Evolutionary conservation across 805 yeast species (phyloP).

Genomic region (Candida arabinofermentans): DNA sequence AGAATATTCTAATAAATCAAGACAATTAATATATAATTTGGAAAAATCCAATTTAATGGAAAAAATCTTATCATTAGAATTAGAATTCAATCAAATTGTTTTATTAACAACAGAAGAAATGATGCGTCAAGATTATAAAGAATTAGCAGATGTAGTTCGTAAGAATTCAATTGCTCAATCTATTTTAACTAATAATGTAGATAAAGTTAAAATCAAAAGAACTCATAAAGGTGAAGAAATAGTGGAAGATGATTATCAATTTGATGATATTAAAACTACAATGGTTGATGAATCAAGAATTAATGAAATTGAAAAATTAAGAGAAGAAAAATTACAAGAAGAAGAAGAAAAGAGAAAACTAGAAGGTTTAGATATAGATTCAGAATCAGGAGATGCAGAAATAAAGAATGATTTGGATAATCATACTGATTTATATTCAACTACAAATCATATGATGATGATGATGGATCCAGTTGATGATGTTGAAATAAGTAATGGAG

Average conservation of each 20-base stretch:
- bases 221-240: constrained; percentile 88
- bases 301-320: constrained; percentile 24
- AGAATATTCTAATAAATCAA: constrained; percentile 62
- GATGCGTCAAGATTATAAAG: constrained; percentile 64
- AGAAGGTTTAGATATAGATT: background rate
- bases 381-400: background rate
- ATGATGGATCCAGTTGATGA: constrained; percentile 6
- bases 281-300: constrained; percentile 21
- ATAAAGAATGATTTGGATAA: constrained; percentile 2
- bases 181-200: constrained; percentile 45
- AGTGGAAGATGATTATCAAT: constrained; percentile 50
- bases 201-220: constrained; percentile 62
- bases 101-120: constrained; percentile 69
- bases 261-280: constrained; percentile 19
- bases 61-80: constrained; percentile 50
- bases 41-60: constrained; percentile 55
- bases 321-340: constrained; percentile 18
- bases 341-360: constrained; percentile 10
- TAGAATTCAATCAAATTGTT: constrained; percentile 57
- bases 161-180: constrained; percentile 65
- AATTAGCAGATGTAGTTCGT: constrained; percentile 66
- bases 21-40: constrained; percentile 61
- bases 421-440: background rate
- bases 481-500: background rate
- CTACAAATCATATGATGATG: background rate